Evolutionary conservation across 495 filamentous ascomycete species (phyloP).

Genomic region (Tuber melanosporum): DNA sequence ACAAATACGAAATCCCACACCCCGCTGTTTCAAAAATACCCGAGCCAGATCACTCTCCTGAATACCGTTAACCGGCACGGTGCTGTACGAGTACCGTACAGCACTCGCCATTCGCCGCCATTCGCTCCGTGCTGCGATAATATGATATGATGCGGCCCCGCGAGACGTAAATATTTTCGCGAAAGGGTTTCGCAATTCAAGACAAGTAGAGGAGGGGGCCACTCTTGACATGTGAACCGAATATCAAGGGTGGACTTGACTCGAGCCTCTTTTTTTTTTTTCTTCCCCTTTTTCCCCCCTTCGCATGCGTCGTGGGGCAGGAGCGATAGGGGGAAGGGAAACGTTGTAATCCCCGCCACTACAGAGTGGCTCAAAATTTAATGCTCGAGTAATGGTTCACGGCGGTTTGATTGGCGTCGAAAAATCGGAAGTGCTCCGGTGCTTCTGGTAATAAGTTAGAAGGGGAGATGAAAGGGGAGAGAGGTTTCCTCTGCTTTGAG

Average conservation of each 20-base stretch:
- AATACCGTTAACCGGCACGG: background rate
- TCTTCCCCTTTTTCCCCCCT: background rate
- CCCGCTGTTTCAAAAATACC: background rate
- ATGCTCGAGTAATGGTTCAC: too few relatives aligned
- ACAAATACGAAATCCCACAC: background rate
- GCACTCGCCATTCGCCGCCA: background rate
- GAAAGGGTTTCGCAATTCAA: slow-evolving; percentile 1
- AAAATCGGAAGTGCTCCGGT: background rate
- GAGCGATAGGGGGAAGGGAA: background rate
- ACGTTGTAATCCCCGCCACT: too few relatives aligned
- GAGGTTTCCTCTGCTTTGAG: too few relatives aligned
- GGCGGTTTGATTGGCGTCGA: background rate
- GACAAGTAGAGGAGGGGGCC: background rate
- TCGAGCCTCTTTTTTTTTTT: background rate
- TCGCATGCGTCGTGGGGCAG: background rate
- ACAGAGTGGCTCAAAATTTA: background rate
- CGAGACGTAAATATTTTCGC: background rate
- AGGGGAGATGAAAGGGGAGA: too few relatives aligned
- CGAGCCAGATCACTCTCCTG: background rate
- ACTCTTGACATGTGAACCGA: background rate
- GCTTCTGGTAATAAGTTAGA: too few relatives aligned
- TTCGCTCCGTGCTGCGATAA: background rate
- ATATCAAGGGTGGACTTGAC: background rate
- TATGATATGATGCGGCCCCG: background rate
- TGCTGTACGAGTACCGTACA: too few relatives aligned